Percentiles rank a stretch among this genome's conserved stretches.
Evolutionary conservation across 257 asterid genomes (phyloP).

Genomic region (Mitragyna speciosa): DNA sequence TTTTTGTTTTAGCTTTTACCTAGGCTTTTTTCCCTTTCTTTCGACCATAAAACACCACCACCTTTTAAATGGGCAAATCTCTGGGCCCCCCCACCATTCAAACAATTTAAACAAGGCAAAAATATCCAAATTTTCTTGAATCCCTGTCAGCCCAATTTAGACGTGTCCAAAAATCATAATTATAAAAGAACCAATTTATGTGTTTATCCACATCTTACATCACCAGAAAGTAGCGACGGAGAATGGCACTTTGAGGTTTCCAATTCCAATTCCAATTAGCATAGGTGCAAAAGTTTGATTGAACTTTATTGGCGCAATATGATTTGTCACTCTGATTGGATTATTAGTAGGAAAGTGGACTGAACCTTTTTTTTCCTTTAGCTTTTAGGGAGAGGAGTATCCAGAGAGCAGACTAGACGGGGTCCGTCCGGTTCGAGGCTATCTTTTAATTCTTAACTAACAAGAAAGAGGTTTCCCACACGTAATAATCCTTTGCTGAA

Average conservation of each 20-base stretch:
- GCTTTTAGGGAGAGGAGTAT: neutral
- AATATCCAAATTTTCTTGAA: too few species aligned
- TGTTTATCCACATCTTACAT: too few species aligned
- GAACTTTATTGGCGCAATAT: constrained; percentile 7
- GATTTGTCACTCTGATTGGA: constrained; percentile 9
- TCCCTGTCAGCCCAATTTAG: too few species aligned
- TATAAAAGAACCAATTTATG: too few species aligned
- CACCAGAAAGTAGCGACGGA: neutral
- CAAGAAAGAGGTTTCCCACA: constrained; percentile 25
- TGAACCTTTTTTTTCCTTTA: neutral
- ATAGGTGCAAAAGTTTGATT: neutral
- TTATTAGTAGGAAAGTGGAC: neutral
- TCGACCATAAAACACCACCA: too few species aligned
- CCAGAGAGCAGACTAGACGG: neutral
- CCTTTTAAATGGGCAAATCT: too few species aligned
- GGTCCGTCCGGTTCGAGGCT: neutral
- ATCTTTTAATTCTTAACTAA: constrained; percentile 16
- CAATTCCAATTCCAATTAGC: too few species aligned
- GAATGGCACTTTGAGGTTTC: neutral
- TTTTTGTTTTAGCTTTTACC: neutral
- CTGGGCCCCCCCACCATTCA: neutral
- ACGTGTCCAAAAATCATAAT: too few species aligned
- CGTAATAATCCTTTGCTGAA: constrained; percentile 10
- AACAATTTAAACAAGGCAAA: neutral
- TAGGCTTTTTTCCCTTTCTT: too few species aligned